Evolutionary conservation across 1,284 basidiomycete genomes (phyloP).

Genomic region (Marasmius sp.): DNA sequence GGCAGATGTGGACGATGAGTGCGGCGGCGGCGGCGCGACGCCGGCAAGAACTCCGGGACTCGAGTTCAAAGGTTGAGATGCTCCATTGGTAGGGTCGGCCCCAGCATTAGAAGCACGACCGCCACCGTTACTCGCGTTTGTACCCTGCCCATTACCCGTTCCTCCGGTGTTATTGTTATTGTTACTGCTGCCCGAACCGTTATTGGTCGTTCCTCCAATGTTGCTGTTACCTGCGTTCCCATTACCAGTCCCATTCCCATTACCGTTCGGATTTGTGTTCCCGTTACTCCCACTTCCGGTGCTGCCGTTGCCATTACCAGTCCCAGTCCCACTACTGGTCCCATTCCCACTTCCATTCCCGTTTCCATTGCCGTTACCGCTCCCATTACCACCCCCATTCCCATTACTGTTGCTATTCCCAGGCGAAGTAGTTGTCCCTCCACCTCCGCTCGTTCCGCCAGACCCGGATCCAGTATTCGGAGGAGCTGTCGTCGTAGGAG

Average conservation of each 20-base stretch:
- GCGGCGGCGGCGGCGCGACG: too few relatives aligned
- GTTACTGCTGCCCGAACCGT: background rate
- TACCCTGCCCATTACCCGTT: background rate
- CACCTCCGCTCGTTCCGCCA: background rate
- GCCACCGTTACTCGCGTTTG: background rate
- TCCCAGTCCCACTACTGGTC: too few relatives aligned
- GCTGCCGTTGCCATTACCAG: background rate
- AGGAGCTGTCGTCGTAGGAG: too few relatives aligned
- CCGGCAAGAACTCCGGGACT: background rate
- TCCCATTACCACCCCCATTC: background rate
- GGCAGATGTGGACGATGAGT: too few relatives aligned
- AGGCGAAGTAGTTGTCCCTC: constrained; percentile 3
- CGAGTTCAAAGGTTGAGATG: background rate
- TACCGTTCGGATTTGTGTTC: background rate
- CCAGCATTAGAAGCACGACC: background rate
- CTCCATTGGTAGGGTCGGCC: background rate
- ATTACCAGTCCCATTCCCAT: background rate
- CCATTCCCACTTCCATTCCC: background rate
- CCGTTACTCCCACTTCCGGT: background rate
- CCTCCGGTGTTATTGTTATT: background rate
- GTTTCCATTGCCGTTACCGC: background rate
- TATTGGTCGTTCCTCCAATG: background rate
- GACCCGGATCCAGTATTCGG: background rate
- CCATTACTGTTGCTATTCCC: background rate
- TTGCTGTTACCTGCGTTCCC: background rate